These are phyloP conservation scores for Chytriomyces sp. DNA, from an alignment of 192 early-diverging fungal genomes.

Conservation along the genomic window DNA sequence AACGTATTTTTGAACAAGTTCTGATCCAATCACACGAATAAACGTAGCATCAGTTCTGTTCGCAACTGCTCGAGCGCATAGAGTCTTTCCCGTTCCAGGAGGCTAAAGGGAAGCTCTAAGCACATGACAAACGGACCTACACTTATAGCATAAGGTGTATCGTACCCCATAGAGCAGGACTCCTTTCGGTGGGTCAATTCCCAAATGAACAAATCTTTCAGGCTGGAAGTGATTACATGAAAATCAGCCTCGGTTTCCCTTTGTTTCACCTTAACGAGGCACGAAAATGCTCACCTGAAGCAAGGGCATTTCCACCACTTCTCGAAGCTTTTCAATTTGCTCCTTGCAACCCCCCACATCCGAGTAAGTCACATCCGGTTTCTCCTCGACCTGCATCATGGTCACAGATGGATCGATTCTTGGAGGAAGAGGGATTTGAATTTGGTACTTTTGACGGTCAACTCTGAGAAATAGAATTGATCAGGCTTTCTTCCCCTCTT, in stretches of 20 bases:
- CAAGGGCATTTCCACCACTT: constrained; percentile 98
- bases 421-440: constrained; percentile 97
- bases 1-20: constrained; percentile 99
- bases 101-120: constrained; percentile 9
- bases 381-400: constrained; percentile 99
- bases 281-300: constrained; percentile 58
- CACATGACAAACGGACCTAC: neutral
- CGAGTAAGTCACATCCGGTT: constrained; percentile 99
- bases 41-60: constrained; percentile 99
- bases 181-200: constrained; percentile 99
- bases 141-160: neutral
- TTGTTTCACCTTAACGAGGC: neutral
- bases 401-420: constrained; percentile 97
- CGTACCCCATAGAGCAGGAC: constrained; percentile 88
- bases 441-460: constrained; percentile 98
- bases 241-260: neutral
- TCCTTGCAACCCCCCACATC: constrained; percentile 99
- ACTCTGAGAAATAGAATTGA: constrained; percentile 63
- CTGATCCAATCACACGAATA: constrained; percentile 99
- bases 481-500: neutral
- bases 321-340: constrained; percentile 98
- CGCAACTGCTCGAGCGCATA: constrained; percentile 97
- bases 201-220: constrained; percentile 95
- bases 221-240: constrained; percentile 58
- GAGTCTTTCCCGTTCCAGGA: constrained; percentile 94